A percentile compares a stretch with the other conserved stretches of the same genome.
Conservation (phyloP, 1,284 basidiomycete genomes). For the Anthracocystis setariae region DNA sequence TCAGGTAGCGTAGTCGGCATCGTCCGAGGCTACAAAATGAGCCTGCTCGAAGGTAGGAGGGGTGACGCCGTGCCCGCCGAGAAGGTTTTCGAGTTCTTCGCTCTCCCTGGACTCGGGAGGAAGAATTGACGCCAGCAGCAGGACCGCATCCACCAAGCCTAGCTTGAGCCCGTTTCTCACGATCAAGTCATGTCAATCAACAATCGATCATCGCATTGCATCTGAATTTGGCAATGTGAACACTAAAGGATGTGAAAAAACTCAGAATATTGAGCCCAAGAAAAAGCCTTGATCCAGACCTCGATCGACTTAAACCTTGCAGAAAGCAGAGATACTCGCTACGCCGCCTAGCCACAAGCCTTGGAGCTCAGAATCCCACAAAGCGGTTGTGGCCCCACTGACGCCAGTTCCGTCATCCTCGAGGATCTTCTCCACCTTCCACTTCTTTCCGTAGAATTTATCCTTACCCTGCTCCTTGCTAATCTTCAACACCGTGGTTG, state of each 20-base stretch:
- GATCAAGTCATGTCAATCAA: neutral
- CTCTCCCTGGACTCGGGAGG: conserved; percentile 57
- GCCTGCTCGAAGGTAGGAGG: conserved; percentile 72
- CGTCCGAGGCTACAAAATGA: conserved; percentile 75
- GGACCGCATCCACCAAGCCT: too few relatives aligned
- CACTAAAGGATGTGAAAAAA: neutral
- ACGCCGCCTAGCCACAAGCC: conserved; percentile 37
- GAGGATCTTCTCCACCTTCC: conserved; percentile 51
- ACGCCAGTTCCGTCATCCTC: conserved; percentile 49
- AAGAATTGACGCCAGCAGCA: conserved; percentile 51
- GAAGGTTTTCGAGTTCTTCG: conserved; percentile 73
- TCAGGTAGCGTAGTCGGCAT: conserved; percentile 77
- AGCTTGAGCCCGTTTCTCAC: neutral
- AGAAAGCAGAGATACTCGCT: conserved; percentile 21
- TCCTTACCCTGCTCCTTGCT: conserved; percentile 47
- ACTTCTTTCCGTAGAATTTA: conserved; percentile 58
- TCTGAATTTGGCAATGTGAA: neutral
- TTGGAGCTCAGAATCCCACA: conserved; percentile 28
- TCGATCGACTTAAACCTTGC: conserved; percentile 16
- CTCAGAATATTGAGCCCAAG: too few relatives aligned
- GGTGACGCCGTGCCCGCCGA: conserved; percentile 80
- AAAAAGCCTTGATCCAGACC: neutral
- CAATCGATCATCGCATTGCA: neutral
- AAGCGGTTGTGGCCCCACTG: conserved; percentile 35
- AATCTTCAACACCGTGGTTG: conserved; percentile 46